Percentiles rank a stretch among this genome's conserved stretches.
phyloP scores from a whole-genome alignment of 2,329 filamentous ascomycete genomes.

The Myriangium duriaei region DNA sequence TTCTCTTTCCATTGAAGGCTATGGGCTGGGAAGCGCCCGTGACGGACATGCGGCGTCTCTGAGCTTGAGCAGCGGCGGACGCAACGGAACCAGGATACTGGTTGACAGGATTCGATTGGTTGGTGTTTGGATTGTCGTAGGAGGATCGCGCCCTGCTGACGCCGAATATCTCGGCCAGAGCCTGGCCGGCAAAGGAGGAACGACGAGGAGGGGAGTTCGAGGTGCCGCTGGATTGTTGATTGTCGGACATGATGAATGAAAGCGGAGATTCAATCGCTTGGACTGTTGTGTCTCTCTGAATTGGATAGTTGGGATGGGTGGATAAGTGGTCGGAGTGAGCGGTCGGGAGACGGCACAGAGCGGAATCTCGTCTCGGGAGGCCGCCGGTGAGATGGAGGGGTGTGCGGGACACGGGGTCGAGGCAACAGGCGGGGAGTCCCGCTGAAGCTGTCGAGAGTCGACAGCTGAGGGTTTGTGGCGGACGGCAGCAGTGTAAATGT shows the following conservation, averaged over 20 bases:
- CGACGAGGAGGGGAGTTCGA: slow-evolving; percentile 29
- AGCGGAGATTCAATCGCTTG: no score
- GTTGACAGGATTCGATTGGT: slow-evolving; percentile 14
- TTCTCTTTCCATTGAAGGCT: slow-evolving; percentile 29
- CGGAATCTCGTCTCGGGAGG: no score
- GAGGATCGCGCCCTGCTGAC: slow-evolving; percentile 23
- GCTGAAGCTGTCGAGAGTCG: background rate
- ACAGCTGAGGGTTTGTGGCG: background rate
- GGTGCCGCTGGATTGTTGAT: slow-evolving; percentile 27
- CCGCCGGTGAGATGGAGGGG: background rate
- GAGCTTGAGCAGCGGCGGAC: slow-evolving; percentile 36
- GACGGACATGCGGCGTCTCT: slow-evolving; percentile 37
- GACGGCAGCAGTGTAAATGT: background rate
- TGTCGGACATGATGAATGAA: slow-evolving; percentile 23
- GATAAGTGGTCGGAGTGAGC: no score
- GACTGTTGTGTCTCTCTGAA: no score
- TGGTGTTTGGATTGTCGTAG: slow-evolving; percentile 20
- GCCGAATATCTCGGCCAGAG: slow-evolving; percentile 37
- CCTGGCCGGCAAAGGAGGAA: slow-evolving; percentile 36
- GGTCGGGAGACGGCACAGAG: no score
- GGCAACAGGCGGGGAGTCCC: background rate
- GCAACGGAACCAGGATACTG: slow-evolving; percentile 31
- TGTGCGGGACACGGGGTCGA: background rate
- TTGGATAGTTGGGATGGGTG: no score
- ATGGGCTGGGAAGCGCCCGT: slow-evolving; percentile 33